These are phyloP conservation scores for Psilocybe cubensis DNA, from an alignment of 768 basidiomycete species.

Conservation along the genomic window DNA sequence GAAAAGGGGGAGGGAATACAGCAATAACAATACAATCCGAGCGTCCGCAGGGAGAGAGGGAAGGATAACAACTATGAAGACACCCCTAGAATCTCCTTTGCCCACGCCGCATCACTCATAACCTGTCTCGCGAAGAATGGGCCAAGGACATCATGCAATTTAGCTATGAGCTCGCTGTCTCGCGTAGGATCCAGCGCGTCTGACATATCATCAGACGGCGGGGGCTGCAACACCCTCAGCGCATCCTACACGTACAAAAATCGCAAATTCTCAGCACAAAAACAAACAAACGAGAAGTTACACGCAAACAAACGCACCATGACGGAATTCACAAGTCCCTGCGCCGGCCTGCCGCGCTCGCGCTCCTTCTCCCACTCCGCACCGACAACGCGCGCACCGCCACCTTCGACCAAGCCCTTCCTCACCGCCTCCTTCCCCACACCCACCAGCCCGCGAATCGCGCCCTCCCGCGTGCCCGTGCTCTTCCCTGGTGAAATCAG, in stretches of 20 bases:
- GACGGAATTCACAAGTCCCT: constrained; percentile 57
- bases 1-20: not conserved
- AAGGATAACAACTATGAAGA: too few species aligned
- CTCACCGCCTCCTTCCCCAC: constrained; percentile 86
- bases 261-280: not conserved
- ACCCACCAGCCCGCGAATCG: constrained; percentile 83
- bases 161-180: not conserved
- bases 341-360: constrained; percentile 31
- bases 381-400: constrained; percentile 76
- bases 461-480: constrained; percentile 85
- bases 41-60: not conserved
- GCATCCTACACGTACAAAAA: constrained; percentile 10
- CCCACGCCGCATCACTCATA: not conserved
- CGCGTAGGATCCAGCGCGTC: not conserved
- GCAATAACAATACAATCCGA: not conserved
- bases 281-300: not conserved
- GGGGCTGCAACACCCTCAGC: not conserved
- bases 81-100: not conserved
- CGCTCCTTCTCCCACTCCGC: constrained; percentile 56
- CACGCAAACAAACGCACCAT: constrained; percentile 47
- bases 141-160: not conserved
- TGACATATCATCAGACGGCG: constrained; percentile 2
- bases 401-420: constrained; percentile 81
- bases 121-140: not conserved
- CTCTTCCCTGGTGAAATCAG: constrained; percentile 75